Percentiles rank a stretch among this genome's conserved stretches.
phyloP scores from a whole-genome alignment of 176 grass and related monocot genomes.

The Dactylis glomerata region DNA sequence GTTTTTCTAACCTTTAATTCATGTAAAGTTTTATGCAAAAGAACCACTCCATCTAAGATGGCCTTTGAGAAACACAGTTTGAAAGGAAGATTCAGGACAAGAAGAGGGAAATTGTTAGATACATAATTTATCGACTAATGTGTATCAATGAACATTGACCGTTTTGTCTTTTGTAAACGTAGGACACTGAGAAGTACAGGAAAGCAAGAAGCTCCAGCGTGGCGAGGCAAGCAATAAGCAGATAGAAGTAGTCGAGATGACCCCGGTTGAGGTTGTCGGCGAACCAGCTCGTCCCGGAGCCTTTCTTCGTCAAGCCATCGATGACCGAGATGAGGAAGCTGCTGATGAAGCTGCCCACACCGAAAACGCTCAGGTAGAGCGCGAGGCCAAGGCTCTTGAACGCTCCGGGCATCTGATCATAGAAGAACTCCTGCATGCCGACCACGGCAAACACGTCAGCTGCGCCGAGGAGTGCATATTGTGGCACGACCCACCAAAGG shows the following conservation, averaged over 20 bases:
- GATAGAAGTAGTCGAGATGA: constrained; percentile 68
- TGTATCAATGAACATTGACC: not conserved
- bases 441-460: constrained; percentile 45
- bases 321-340: constrained; percentile 44
- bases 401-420: constrained; percentile 52
- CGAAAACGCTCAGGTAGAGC: constrained; percentile 48
- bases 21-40: too few species aligned
- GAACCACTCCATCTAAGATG: too few species aligned
- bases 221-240: constrained; percentile 41
- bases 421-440: constrained; percentile 72
- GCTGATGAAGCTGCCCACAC: constrained; percentile 57
- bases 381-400: constrained; percentile 52
- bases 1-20: too few species aligned
- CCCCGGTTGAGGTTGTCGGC: constrained; percentile 45
- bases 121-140: not conserved
- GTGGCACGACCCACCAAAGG: constrained; percentile 64
- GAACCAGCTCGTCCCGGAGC: constrained; percentile 49
- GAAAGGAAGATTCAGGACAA: too few species aligned
- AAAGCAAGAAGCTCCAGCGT: constrained; percentile 37
- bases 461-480: constrained; percentile 42
- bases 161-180: constrained; percentile 34
- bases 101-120: too few species aligned
- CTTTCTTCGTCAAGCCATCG: constrained; percentile 16
- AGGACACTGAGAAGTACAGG: constrained; percentile 23
- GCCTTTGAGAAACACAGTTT: too few species aligned